Base-by-base conservation (phyloP, 306 rosid species). In the Quercus rubra region DNA sequence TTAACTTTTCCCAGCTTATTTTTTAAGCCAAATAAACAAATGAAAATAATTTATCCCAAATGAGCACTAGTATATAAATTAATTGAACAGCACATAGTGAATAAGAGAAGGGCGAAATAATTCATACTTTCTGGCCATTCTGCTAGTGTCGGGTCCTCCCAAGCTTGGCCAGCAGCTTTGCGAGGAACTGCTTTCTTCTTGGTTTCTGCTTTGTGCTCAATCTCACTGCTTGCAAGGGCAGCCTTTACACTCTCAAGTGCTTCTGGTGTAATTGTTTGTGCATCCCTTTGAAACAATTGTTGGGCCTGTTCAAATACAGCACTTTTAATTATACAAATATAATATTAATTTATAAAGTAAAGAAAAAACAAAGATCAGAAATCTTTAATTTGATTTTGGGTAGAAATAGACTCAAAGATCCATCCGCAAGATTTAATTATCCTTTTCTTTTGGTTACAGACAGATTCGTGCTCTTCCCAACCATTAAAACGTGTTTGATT, bases 81-180 rank as follows among this genome's bases (percentile, higher is more conserved):
- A 61, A 25, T 5, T 61, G 14, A 25, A 61, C 35, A 61, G 3
- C 5, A 15, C 0, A 2, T 21, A 12, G 15, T 12, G 33, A 33
- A n/a, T 5, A 35, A 19, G 27, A 35, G 17, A n/a, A 68, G 1
- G 27, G 28, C 0, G 8, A 33, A 4, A 55, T n/a, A 30, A 17
- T 76, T 35, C 69, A 56, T 87, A 95, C 99, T 89, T 88, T 95
- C 98, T 0, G 99, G 99, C 98, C 98, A 95, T 73, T 95, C 98
- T 19, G 98, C 86, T 57, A 93, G 99, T 6, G 94, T 83, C 8
- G 98, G 98, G 74, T 95, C 99, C 89, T 93, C 98, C 99, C 99
- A 95, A 4, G 92, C 7, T 78, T 85, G 99, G 7, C 99, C 97
- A 14, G 98, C 99, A 77, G 98, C 99, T 86, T 91, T 95, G 15